Evolutionary conservation across 495 filamentous ascomycete species (phyloP), one percentile per base, ranked within the genome.

Genomic region (Terfezia boudieri): DNA sequence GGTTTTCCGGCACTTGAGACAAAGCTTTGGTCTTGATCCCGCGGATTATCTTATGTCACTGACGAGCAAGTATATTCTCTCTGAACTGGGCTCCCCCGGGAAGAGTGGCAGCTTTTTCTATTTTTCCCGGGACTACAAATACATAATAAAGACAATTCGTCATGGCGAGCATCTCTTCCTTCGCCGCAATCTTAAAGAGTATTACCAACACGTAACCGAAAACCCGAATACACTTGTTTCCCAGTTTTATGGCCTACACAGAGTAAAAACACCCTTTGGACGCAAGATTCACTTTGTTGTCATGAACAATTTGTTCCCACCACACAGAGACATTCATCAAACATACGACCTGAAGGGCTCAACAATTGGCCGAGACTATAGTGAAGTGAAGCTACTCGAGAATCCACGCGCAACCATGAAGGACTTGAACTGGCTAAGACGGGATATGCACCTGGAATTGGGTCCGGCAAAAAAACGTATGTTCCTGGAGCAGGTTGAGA

Each of bases 91-190:
- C 17, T 96, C 90, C 12, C 90, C 90, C 5, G 90, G 90, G 14
- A 99, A 99, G 71, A 94, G 87, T 68, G 92, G 92, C 16, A 94
- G 87, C 66, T 99, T 99, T 69, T 99, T 99, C 71, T 99, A 99
- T 71, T 99, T 99, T 71, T 96, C 92, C 32, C 77, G 90, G 53
- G 90, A 99, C 66, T 99, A 96, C 74, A 99, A 99, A 69, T 99
- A 99, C 70, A 99, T 99, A 68, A 99, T 99, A 78, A 99, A 99
- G 67, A 99, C 90, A 12, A 99, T 99, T 55, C 90, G 96, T 65
- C 90, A 94, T 61, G 79, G 78, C 55, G 90, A 99, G 66, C 92
- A 99, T 69, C 93, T 93, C 61, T 83, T 95, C 56, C 75, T 99
- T 43, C 77, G 90, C 52, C 92, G 84, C 66, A 85, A 95, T 48